Conservation (phyloP, 2,329 filamentous ascomycete species). For the Macrophomina pseudophaseolina region DNA sequence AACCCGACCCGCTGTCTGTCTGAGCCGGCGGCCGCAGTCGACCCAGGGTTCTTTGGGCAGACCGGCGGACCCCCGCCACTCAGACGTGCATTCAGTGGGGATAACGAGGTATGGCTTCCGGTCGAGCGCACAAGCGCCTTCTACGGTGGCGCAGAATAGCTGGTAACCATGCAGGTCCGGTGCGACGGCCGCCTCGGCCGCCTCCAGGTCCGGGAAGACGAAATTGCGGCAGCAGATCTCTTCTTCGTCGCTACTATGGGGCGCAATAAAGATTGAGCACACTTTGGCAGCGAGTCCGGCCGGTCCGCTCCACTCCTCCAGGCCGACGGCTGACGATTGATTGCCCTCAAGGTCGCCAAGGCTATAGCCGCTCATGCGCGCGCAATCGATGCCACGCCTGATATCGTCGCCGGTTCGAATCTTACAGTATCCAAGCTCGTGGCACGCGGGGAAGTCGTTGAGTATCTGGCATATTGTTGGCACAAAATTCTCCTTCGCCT, state of each 20-base stretch:
- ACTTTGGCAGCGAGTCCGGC: neutral
- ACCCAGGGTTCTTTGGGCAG: neutral
- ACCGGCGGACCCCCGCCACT: neutral
- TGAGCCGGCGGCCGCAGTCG: neutral
- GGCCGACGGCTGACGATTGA: neutral
- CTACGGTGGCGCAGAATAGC: neutral
- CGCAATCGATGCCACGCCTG: neutral
- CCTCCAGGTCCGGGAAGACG: neutral
- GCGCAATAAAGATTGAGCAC: conserved; percentile 1
- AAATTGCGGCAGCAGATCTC: neutral
- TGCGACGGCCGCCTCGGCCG: neutral
- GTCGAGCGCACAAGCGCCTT: neutral
- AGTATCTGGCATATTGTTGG: neutral
- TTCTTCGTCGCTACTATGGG: neutral
- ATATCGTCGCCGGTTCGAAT: neutral
- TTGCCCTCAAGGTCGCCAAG: neutral
- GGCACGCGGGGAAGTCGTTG: neutral
- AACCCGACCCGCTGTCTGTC: neutral
- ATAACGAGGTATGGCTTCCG: neutral
- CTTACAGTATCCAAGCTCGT: neutral
- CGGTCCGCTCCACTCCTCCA: neutral
- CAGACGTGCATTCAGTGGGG: neutral
- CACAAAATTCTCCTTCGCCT: neutral
- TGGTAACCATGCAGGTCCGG: neutral
- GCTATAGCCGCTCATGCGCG: neutral